phyloP scores from a whole-genome alignment of 192 early-diverging fungal genomes.

The Phlyctochytrium planicorne region DNA sequence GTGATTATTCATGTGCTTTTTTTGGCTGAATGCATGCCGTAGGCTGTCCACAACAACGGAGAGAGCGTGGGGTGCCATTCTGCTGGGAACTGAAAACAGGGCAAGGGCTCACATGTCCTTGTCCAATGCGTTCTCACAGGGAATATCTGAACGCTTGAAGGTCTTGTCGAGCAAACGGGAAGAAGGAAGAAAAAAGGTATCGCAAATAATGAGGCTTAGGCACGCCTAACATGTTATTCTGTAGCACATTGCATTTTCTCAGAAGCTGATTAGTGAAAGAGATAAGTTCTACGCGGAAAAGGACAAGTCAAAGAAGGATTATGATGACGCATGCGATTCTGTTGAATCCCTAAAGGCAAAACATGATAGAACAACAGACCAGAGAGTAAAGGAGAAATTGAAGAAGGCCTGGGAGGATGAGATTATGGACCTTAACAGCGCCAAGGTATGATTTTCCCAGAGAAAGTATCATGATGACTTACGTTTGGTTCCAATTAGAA shows the following conservation, averaged over 20 bases:
- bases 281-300: constrained; percentile 62
- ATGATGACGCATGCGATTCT: constrained; percentile 65
- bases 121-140: constrained; percentile 51
- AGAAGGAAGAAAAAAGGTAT: constrained; percentile 69
- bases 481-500: constrained; percentile 46
- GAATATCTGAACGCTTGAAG: constrained; percentile 59
- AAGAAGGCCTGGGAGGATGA: constrained; percentile 50
- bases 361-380: constrained; percentile 58
- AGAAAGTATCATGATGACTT: neutral
- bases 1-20: neutral
- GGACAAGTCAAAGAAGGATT: constrained; percentile 61
- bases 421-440: constrained; percentile 68
- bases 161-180: constrained; percentile 55
- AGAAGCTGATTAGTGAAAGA: constrained; percentile 55
- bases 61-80: constrained; percentile 58
- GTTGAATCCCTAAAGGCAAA: constrained; percentile 59
- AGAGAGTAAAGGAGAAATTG: constrained; percentile 55
- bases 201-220: neutral
- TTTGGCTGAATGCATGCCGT: too few species aligned
- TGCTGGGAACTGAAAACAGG: constrained; percentile 56
- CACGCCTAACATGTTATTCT: constrained; percentile 1
- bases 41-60: constrained; percentile 47
- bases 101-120: constrained; percentile 48
- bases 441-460: constrained; percentile 25
- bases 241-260: constrained; percentile 67